A percentile compares a stretch with the other conserved stretches of the same genome.
Evolutionary conservation across 2,329 filamentous ascomycete genomes (phyloP).

Genomic region (Zymoseptoria brevis): DNA sequence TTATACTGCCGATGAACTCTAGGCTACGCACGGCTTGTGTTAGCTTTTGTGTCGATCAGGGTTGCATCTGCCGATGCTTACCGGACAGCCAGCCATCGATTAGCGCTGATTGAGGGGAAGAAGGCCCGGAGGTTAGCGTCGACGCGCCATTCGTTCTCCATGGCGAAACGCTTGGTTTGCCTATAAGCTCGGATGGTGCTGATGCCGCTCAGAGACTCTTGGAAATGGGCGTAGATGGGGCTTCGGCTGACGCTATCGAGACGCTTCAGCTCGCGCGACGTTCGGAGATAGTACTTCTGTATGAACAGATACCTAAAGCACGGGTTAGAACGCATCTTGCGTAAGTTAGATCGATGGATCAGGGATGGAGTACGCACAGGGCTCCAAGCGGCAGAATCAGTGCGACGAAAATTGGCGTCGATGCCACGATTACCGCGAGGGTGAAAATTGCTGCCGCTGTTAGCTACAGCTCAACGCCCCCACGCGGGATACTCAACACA

Average conservation of each 20-base stretch:
- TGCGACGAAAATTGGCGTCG: constrained; percentile 71
- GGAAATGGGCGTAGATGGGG: constrained; percentile 96
- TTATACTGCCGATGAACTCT: constrained; percentile 89
- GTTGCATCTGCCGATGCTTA: background rate
- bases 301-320: constrained; percentile 55
- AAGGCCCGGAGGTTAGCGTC: constrained; percentile 91
- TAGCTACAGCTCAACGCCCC: constrained; percentile 8
- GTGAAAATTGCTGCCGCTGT: constrained; percentile 58
- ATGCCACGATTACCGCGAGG: constrained; percentile 70
- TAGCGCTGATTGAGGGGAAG: constrained; percentile 88
- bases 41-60: background rate
- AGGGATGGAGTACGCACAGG: constrained; percentile 49
- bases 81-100: constrained; percentile 85
- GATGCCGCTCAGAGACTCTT: constrained; percentile 89
- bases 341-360: background rate
- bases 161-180: constrained; percentile 76
- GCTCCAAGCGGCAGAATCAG: constrained; percentile 73
- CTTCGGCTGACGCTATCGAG: constrained; percentile 92
- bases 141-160: constrained; percentile 95
- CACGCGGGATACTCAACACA: constrained; percentile 25
- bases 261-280: constrained; percentile 91
- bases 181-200: constrained; percentile 92
- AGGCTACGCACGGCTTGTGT: constrained; percentile 36
- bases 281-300: constrained; percentile 92
- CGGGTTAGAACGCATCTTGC: background rate